Evolutionary conservation across 768 basidiomycete species (phyloP), one percentile per base, ranked within the genome.

Genomic region (Mycena indigotica): DNA sequence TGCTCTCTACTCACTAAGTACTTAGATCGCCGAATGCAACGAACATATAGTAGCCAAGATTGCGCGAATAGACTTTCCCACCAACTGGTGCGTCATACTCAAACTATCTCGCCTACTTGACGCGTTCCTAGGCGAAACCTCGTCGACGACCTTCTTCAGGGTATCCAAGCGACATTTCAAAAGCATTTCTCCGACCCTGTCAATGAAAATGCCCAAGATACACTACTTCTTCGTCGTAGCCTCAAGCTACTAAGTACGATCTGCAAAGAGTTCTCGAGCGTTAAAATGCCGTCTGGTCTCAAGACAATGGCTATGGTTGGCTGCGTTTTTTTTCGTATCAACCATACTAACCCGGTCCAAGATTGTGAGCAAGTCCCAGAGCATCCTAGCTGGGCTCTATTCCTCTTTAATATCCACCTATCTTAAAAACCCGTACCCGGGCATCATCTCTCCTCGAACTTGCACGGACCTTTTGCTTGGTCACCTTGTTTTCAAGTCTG

Each of bases 11-110:
- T n/a, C n/a, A n/a, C n/a, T n/a, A n/a, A n/a, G n/a, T n/a, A 28
- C 50, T 49, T 68, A 93, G 93, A 88, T 95, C 57, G 84, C 89
- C 17, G 80, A 88, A 55, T 91, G 85, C 66, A 91, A 94, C 59
- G 81, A 89, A 60, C 66, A 89, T 28, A 84, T 91, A 24, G 79
- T 92, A 8, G 78, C 85, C 13, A 95, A 87, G 68, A 83, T 95
- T 51, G 88, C 91, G 5, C 83, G 94, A 28, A 69, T 80, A 21
- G 94, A 96, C 65, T 93, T 83, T 69, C 90, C 91, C 8, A 72
- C 66, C 28, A 78, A 78, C 35, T 95, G 93, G 93, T 89, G 67
- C 57, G 76, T 69, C 32, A 40, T 15, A 15, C 19, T 35, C 24
- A 23, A 17, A 10, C n/a, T 29, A 44, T 49, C 15, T 49, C 41